These are phyloP conservation scores for Pythium brassicae DNA, from an alignment of 352 stramenopile species.

Conservation along the genomic window DNA sequence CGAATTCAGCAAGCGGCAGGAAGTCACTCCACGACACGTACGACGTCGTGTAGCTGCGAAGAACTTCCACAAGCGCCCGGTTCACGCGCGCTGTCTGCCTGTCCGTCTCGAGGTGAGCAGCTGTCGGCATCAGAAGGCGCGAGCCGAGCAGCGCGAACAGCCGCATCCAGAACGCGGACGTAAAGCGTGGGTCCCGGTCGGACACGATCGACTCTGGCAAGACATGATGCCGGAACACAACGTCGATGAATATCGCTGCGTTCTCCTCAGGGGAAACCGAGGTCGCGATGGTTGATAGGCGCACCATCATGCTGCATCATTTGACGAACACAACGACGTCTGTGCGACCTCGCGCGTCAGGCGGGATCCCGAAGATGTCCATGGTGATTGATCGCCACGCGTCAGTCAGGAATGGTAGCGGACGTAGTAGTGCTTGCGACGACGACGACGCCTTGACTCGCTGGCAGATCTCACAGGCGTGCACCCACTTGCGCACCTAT, in stretches of 20 bases:
- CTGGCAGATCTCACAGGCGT: background rate
- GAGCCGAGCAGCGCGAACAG: constrained; percentile 1
- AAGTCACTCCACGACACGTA: constrained; percentile 15
- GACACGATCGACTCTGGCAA: constrained; percentile 16
- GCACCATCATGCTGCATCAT: constrained; percentile 24
- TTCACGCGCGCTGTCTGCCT: constrained; percentile 12
- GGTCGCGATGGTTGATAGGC: constrained; percentile 5
- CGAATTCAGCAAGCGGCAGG: constrained; percentile 19
- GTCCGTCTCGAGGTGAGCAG: constrained; percentile 12
- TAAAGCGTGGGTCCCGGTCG: constrained; percentile 13
- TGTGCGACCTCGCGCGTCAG: constrained; percentile 8
- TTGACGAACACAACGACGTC: constrained; percentile 25
- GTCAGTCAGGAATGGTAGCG: background rate
- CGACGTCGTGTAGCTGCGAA: constrained; percentile 1
- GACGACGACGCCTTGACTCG: background rate
- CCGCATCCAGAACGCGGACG: background rate
- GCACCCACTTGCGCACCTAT: background rate
- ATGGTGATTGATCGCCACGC: background rate
- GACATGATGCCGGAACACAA: constrained; percentile 17
- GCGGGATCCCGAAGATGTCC: constrained; percentile 1
- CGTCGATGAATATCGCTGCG: constrained; percentile 21
- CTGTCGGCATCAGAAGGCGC: constrained; percentile 4
- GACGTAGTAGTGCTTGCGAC: background rate
- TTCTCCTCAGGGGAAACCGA: constrained; percentile 15
- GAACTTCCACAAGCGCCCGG: background rate